These are phyloP conservation scores for Glycine tomentella DNA, from an alignment of 306 rosid genomes.

Conservation along the genomic window DNA sequence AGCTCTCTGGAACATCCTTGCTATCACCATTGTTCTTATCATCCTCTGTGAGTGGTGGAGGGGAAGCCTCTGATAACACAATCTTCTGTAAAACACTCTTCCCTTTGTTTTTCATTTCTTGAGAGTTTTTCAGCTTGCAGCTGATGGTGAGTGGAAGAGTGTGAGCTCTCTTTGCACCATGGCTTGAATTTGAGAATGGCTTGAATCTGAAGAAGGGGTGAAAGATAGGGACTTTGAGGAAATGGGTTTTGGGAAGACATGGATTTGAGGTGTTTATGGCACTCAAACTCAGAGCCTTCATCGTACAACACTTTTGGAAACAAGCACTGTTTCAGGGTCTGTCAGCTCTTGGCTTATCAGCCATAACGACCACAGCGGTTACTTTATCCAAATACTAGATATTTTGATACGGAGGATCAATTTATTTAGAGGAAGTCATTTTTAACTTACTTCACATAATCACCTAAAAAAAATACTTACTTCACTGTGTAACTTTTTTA, in stretches of 20 bases:
- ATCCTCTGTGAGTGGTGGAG: conserved; percentile 65
- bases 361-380: conserved; percentile 63
- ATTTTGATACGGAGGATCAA: conserved; percentile 17
- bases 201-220: conserved; percentile 53
- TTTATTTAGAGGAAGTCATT: too few relatives aligned
- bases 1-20: conserved; percentile 46
- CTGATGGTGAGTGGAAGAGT: conserved; percentile 47
- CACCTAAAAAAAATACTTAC: too few relatives aligned
- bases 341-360: neutral
- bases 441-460: neutral
- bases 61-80: conserved; percentile 69
- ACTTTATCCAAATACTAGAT: conserved; percentile 59
- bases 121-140: conserved; percentile 63
- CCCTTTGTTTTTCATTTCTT: conserved; percentile 53
- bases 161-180: conserved; percentile 38
- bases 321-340: conserved; percentile 22
- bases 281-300: conserved; percentile 55
- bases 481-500: too few relatives aligned
- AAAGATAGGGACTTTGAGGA: conserved; percentile 52
- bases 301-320: conserved; percentile 39
- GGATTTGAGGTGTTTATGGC: conserved; percentile 52
- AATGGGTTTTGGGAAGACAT: conserved; percentile 53
- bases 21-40: conserved; percentile 40
- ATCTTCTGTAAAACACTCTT: conserved; percentile 64
- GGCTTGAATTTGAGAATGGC: conserved; percentile 32